Evolutionary conservation across 306 rosid species (phyloP).

Genomic region (Prinsepia uniflora): DNA sequence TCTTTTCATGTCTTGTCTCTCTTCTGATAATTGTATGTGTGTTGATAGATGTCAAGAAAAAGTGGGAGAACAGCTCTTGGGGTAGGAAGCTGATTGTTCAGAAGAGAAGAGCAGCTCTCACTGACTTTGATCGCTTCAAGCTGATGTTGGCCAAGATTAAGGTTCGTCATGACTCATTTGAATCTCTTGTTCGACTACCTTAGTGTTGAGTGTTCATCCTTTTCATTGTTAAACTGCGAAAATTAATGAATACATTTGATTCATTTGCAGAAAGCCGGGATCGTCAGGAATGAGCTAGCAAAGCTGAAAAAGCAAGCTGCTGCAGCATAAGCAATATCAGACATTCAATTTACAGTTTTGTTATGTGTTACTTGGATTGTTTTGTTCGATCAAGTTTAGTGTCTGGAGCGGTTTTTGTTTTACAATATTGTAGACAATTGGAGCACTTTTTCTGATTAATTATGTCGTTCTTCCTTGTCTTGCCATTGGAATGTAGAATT

Average conservation of each 20-base stretch:
- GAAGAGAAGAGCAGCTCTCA: conserved; percentile 75
- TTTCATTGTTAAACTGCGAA: background rate
- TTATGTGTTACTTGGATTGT: conserved; percentile 15
- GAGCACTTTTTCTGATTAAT: background rate
- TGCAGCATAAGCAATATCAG: conserved; percentile 33
- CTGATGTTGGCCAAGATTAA: conserved; percentile 91
- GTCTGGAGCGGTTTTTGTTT: conserved; percentile 5
- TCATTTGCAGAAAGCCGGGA: conserved; percentile 69
- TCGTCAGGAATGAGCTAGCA: conserved; percentile 80
- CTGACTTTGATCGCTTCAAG: conserved; percentile 89
- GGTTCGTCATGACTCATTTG: conserved; percentile 35
- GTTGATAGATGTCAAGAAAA: conserved; percentile 77
- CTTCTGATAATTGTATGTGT: background rate
- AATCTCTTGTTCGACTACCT: background rate
- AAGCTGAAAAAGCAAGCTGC: conserved; percentile 65
- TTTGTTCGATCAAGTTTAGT: conserved; percentile 8
- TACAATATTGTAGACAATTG: background rate
- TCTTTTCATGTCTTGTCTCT: background rate
- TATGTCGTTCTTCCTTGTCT: background rate
- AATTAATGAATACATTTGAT: background rate
- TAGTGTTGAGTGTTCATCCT: background rate
- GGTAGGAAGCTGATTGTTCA: conserved; percentile 85
- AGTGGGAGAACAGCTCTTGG: conserved; percentile 98
- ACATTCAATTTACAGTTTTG: conserved; percentile 35
- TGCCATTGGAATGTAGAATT: background rate